Conservation (phyloP, 352 stramenopile species). For the Pythium rhizo-oryzae region DNA sequence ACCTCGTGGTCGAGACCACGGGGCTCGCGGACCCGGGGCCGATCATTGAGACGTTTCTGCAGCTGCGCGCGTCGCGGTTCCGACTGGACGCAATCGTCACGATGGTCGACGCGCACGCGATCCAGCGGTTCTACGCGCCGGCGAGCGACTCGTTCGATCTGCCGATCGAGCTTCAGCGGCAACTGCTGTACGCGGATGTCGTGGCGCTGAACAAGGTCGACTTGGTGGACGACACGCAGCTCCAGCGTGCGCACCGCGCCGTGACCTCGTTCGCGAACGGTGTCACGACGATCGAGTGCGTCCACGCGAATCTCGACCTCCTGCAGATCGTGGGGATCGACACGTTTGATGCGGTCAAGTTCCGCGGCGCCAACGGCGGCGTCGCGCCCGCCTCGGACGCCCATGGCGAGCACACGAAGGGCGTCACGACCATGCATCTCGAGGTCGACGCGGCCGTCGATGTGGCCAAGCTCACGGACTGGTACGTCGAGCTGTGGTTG, state of each 20-base stretch:
- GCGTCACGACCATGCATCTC: constrained; percentile 59
- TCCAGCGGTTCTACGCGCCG: constrained; percentile 45
- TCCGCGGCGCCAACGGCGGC: constrained; percentile 28
- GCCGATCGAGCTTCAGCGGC: constrained; percentile 63
- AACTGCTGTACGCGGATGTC: constrained; percentile 71
- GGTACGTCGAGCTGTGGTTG: constrained; percentile 26
- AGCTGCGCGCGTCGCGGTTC: constrained; percentile 89
- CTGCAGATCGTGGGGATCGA: constrained; percentile 63
- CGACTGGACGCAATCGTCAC: constrained; percentile 96
- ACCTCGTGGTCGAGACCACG: constrained; percentile 97
- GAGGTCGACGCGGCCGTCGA: constrained; percentile 52
- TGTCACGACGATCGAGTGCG: constrained; percentile 41
- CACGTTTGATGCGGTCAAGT: constrained; percentile 72
- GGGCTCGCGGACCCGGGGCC: constrained; percentile 96
- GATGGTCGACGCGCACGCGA: constrained; percentile 91
- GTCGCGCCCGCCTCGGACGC: background rate
- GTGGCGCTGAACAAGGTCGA: constrained; percentile 80
- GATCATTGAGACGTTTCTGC: constrained; percentile 97
- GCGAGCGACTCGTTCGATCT: constrained; percentile 35
- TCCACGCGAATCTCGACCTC: constrained; percentile 57
- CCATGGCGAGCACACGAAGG: constrained; percentile 46
- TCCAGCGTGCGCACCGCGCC: constrained; percentile 35
- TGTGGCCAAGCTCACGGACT: constrained; percentile 56
- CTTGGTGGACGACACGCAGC: constrained; percentile 39
- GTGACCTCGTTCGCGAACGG: constrained; percentile 57